phyloP scores from a whole-genome alignment of 768 basidiomycete species.

The Hygrophorus russula region DNA sequence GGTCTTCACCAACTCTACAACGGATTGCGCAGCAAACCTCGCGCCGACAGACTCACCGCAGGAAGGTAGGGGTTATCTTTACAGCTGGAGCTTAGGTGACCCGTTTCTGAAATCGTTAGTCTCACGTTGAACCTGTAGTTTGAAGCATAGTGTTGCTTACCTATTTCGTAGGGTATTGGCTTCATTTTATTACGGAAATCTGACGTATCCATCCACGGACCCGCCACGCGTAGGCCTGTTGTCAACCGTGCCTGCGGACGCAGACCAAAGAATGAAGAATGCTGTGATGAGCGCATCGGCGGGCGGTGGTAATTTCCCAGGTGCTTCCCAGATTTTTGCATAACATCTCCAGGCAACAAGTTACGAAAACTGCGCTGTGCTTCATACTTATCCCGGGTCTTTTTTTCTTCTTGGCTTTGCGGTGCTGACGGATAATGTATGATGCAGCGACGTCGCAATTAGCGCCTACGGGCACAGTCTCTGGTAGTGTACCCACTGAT shows the following conservation, averaged over 20 bases:
- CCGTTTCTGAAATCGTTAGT: conserved; percentile 69
- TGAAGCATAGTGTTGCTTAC: neutral
- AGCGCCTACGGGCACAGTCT: no score
- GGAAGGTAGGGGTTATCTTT: conserved; percentile 43
- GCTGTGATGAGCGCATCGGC: conserved; percentile 22
- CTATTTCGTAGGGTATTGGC: conserved; percentile 40
- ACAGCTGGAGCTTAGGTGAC: conserved; percentile 69
- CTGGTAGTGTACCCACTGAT: no score
- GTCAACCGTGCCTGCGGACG: conserved; percentile 56
- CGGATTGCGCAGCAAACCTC: conserved; percentile 42
- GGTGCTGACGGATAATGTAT: no score
- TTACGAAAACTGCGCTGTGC: no score
- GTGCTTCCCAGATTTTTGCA: conserved; percentile 4
- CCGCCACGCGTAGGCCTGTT: conserved; percentile 60
- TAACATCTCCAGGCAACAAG: no score
- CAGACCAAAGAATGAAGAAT: conserved; percentile 24
- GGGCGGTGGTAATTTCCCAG: conserved; percentile 19
- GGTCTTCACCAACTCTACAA: conserved; percentile 22
- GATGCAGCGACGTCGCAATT: no score
- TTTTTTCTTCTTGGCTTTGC: no score
- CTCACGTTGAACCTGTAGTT: no score
- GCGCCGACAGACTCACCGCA: conserved; percentile 53
- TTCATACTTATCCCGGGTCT: no score
- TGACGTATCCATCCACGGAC: conserved; percentile 56
- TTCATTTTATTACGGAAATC: conserved; percentile 63